Evolutionary conservation across 2,329 filamentous ascomycete genomes (phyloP).

Genomic region (Ceratocystis cacaofunesta): DNA sequence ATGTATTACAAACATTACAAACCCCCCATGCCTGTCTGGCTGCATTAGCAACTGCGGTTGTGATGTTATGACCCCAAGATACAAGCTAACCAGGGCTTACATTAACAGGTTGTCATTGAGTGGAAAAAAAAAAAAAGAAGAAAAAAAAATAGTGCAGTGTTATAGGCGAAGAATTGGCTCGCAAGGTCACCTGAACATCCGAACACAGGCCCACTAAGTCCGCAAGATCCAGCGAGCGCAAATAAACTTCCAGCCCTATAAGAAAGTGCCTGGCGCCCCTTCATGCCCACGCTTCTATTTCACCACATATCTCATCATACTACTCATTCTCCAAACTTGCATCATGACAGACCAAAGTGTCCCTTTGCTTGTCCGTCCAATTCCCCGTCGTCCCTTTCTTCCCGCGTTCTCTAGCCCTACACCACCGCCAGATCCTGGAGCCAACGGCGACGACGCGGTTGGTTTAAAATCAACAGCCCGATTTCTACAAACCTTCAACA

Average conservation of each 20-base stretch:
- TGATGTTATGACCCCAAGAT: neutral
- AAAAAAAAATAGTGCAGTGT: neutral
- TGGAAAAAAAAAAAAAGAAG: neutral
- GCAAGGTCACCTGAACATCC: neutral
- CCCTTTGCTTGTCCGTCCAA: constrained; percentile 49
- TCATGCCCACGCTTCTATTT: neutral
- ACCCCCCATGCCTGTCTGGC: neutral
- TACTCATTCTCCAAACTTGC: neutral
- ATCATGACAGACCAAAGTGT: constrained; percentile 29
- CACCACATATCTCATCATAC: neutral
- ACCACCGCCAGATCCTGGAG: constrained; percentile 28
- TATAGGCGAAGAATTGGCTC: neutral
- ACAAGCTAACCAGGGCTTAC: neutral
- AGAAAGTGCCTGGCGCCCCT: neutral
- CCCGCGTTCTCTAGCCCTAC: constrained; percentile 35
- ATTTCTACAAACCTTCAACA: constrained; percentile 14
- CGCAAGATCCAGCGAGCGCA: neutral
- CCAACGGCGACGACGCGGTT: constrained; percentile 22
- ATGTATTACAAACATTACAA: neutral
- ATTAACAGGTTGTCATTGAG: neutral
- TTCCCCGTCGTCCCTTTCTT: constrained; percentile 58
- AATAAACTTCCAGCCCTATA: neutral
- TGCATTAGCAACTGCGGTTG: neutral
- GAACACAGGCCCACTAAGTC: neutral
- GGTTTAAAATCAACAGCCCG: constrained; percentile 19